Conservation (phyloP, 495 filamentous ascomycete species). For the Hypomontagnella submonticulosa region DNA sequence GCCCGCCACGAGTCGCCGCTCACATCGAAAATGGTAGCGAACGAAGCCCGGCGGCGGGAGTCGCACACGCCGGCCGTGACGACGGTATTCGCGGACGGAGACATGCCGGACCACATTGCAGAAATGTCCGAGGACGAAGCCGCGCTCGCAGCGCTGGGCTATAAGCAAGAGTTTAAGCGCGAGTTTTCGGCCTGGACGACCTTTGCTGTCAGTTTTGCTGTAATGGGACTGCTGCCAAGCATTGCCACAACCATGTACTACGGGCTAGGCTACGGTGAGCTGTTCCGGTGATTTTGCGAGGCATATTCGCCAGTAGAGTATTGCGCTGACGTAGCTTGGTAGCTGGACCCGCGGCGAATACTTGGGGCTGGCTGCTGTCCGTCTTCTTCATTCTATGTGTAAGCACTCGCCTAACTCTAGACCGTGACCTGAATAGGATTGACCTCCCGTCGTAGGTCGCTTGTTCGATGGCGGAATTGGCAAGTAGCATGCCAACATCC, state of each 20-base stretch:
- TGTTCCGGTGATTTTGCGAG: background rate
- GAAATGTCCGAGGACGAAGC: conserved; percentile 69
- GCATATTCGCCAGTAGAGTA: background rate
- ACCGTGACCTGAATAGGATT: conserved; percentile 70
- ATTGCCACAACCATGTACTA: conserved; percentile 81
- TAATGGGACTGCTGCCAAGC: conserved; percentile 76
- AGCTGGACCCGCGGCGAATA: conserved; percentile 81
- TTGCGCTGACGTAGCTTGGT: conserved; percentile 20
- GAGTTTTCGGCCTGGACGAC: conserved; percentile 87
- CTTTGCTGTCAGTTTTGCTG: conserved; percentile 82
- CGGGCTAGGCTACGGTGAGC: conserved; percentile 77
- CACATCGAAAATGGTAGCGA: conserved; percentile 23
- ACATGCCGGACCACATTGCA: conserved; percentile 61
- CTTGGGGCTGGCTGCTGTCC: conserved; percentile 83
- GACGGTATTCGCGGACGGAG: conserved; percentile 72
- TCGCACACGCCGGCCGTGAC: conserved; percentile 69
- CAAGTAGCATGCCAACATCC: conserved; percentile 57
- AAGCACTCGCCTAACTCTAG: conserved; percentile 63
- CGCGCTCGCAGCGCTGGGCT: conserved; percentile 75
- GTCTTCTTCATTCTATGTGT: conserved; percentile 81
- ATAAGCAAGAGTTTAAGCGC: conserved; percentile 84
- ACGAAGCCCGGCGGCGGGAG: conserved; percentile 10
- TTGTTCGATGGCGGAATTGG: conserved; percentile 44
- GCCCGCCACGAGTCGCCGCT: background rate
- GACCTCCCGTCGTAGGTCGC: conserved; percentile 24